Evolutionary conservation across 306 rosid species (phyloP), one percentile per base, ranked within the genome.

Genomic region (Malus asiatica): DNA sequence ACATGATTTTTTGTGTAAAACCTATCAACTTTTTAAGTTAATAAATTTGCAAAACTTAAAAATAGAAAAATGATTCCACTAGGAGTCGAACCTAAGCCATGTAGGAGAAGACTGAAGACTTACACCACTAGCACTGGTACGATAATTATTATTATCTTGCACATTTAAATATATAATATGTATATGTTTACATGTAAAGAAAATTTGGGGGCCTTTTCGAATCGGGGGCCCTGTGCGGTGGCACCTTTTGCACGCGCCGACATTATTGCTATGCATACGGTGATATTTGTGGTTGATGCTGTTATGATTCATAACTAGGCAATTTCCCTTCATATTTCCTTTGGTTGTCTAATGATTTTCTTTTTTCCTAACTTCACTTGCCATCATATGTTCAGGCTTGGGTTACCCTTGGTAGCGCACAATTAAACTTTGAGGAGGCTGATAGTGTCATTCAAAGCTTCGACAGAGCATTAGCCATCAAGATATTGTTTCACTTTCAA

Each of bases 351-450:
- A 32, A 18, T n/a, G 22, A 32, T 75, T 14, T 52, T 27, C 35
- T 20, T 78, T 32, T 70, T 8, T 19, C 52, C 10, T 51, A 16
- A 29, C 40, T 70, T 51, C 45, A 10, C 20, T 68, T 71, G 53
- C 19, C 53, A 4, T 48, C 53, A 74, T 81, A 63, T 68, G 66
- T 72, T 40, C 81, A 94, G 97, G 97, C 95, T 57, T 90, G 97
- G 98, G 78, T 90, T 71, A 92, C 98, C 61, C 97, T 94, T 70
- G 98, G 96, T 66, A 90, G 98, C 81, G 92, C 98, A 69, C 97
- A 92, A 79, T 84, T 94, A 73, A 92, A 94, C 83, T 94, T 84
- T 76, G 97, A 97, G 61, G 96, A 94, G 83, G 97, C 98, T 14
- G 97, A 94, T 84, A 86, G 82, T 76, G 96, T 95, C 32, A 78